Evolutionary conservation across 2,329 filamentous ascomycete species (phyloP).

Genomic region (Chrysosporium keratinophilum): DNA sequence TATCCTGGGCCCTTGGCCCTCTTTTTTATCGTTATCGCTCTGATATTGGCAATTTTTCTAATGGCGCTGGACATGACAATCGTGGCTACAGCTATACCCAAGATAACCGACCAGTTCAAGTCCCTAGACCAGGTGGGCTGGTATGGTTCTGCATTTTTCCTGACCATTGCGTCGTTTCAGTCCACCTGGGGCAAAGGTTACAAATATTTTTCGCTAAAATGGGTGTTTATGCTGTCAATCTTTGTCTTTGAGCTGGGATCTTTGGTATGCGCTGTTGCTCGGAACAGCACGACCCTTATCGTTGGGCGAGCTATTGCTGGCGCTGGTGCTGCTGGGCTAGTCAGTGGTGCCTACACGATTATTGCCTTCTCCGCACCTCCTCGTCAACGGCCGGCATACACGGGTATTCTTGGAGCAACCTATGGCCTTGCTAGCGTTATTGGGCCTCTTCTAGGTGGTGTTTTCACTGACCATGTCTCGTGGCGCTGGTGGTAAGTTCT

Average conservation of each 20-base stretch:
- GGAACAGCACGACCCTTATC: constrained; percentile 31
- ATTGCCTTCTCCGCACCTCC: constrained; percentile 14
- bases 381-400: constrained; percentile 14
- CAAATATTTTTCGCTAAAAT: constrained; percentile 33
- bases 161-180: constrained; percentile 24
- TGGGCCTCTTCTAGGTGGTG: constrained; percentile 17
- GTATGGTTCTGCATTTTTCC: constrained; percentile 29
- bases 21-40: constrained; percentile 13
- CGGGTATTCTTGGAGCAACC: constrained; percentile 15
- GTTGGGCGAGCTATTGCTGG: constrained; percentile 35
- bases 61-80: constrained; percentile 21
- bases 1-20: constrained; percentile 11
- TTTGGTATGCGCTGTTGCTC: constrained; percentile 25
- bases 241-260: constrained; percentile 23
- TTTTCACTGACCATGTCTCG: constrained; percentile 16
- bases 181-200: constrained; percentile 35
- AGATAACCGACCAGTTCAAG: constrained; percentile 30
- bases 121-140: constrained; percentile 29
- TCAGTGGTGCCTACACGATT: constrained; percentile 29
- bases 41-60: constrained; percentile 14
- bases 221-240: constrained; percentile 23
- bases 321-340: constrained; percentile 30
- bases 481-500: constrained; percentile 17
- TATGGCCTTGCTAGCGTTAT: constrained; percentile 17
- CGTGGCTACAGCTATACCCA: constrained; percentile 28